Conservation (phyloP, 164 flowering plant genomes). For the Stephania japonica region DNA sequence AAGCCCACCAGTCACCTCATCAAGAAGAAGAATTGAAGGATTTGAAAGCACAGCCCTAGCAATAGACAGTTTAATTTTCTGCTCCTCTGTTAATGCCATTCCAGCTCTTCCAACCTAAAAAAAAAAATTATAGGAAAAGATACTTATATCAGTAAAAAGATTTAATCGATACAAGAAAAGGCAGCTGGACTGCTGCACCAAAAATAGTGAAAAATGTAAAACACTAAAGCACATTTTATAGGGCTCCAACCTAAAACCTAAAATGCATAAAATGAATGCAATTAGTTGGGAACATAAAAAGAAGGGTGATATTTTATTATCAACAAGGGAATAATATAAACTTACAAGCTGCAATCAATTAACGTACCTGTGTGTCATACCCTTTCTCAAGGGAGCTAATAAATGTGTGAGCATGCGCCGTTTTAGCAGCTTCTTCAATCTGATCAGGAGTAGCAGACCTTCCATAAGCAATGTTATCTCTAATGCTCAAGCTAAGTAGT, state of each 20-base stretch:
- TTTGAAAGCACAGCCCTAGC: constrained; percentile 94
- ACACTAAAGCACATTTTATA: too few species aligned
- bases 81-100: constrained; percentile 73
- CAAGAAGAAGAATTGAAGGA: constrained; percentile 89
- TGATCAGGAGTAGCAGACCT: constrained; percentile 72
- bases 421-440: constrained; percentile 97
- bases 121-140: too few species aligned
- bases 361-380: constrained; percentile 82
- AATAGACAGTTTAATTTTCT: constrained; percentile 88
- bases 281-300: neutral
- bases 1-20: constrained; percentile 76
- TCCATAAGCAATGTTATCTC: constrained; percentile 96
- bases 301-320: neutral
- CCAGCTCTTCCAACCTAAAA: constrained; percentile 92
- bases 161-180: too few species aligned
- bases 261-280: constrained; percentile 11
- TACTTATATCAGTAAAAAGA: too few species aligned
- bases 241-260: constrained; percentile 8
- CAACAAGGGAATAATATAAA: constrained; percentile 4
- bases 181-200: too few species aligned
- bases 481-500: constrained; percentile 86
- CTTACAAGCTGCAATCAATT: neutral
- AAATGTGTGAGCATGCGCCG: constrained; percentile 93
- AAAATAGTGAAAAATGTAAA: too few species aligned
- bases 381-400: constrained; percentile 89